phyloP scores from a whole-genome alignment of 2,329 filamentous ascomycete species.

The Ceratocystis colombiana region DNA sequence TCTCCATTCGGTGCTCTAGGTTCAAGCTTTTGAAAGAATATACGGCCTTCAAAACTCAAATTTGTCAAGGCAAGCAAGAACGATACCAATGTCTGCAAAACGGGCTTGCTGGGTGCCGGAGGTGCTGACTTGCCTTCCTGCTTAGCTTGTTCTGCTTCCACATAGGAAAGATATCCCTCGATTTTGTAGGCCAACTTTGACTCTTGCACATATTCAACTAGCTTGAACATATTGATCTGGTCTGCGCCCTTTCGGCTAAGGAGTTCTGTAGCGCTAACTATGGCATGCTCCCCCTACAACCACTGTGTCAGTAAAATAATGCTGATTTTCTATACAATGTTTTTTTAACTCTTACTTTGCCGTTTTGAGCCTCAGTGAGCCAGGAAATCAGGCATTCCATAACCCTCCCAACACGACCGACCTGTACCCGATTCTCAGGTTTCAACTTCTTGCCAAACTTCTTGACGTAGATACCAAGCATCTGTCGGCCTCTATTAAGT shows the following conservation, averaged over 20 bases:
- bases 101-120: constrained; percentile 35
- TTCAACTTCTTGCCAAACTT: constrained; percentile 82
- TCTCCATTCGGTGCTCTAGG: constrained; percentile 32
- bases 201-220: constrained; percentile 77
- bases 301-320: background rate
- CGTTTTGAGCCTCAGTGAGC: constrained; percentile 46
- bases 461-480: constrained; percentile 72
- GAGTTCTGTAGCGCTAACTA: constrained; percentile 60
- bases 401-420: constrained; percentile 75
- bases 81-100: constrained; percentile 46
- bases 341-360: constrained; percentile 37
- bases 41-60: constrained; percentile 58
- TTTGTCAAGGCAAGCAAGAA: constrained; percentile 80
- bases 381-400: constrained; percentile 67
- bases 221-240: constrained; percentile 86
- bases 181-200: constrained; percentile 92
- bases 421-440: constrained; percentile 81
- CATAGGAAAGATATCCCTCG: constrained; percentile 68
- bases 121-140: constrained; percentile 26
- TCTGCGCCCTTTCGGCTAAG: constrained; percentile 79
- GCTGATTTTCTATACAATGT: background rate
- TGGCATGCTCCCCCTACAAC: constrained; percentile 47
- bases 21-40: constrained; percentile 49
- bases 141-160: constrained; percentile 41
- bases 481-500: constrained; percentile 59